Percentiles rank a stretch among this genome's conserved stretches.
Conservation (phyloP, 805 yeast species). For the Torulaspora delbrueckii region DNA sequence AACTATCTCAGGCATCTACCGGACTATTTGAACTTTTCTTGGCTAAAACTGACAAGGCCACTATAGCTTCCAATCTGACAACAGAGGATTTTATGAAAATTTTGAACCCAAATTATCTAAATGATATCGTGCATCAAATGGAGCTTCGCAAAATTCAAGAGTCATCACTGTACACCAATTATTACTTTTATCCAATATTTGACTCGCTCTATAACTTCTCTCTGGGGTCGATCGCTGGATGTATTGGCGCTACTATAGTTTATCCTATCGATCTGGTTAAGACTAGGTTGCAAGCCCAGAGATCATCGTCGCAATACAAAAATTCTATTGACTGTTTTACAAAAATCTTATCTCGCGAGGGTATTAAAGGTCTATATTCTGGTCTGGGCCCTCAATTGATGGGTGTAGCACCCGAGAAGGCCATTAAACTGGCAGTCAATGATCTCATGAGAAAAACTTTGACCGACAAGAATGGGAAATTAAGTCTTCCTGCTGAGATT, state of each 20-base stretch:
- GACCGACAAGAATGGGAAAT: slow-evolving; percentile 47
- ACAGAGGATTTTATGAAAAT: slow-evolving; percentile 41
- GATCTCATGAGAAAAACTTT: slow-evolving; percentile 77
- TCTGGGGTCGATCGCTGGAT: slow-evolving; percentile 93
- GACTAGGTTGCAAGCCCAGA: slow-evolving; percentile 96
- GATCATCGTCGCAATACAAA: slow-evolving; percentile 61
- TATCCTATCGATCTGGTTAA: slow-evolving; percentile 95
- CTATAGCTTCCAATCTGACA: slow-evolving; percentile 27
- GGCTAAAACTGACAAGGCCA: slow-evolving; percentile 16
- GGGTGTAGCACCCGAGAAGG: slow-evolving; percentile 98
- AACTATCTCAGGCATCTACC: slow-evolving; percentile 6
- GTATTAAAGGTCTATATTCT: slow-evolving; percentile 78
- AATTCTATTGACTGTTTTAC: slow-evolving; percentile 83
- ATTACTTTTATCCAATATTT: slow-evolving; percentile 57
- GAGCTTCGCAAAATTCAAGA: slow-evolving; percentile 28
- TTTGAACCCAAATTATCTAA: slow-evolving; percentile 39
- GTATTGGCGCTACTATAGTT: slow-evolving; percentile 96
- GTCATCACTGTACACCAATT: slow-evolving; percentile 34
- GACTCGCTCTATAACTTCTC: slow-evolving; percentile 84
- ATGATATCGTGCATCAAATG: slow-evolving; percentile 33
- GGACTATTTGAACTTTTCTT: slow-evolving; percentile 21
- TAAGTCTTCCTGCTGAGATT: slow-evolving; percentile 59
- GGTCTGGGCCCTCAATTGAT: slow-evolving; percentile 91
- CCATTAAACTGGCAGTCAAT: slow-evolving; percentile 90
- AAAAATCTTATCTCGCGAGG: slow-evolving; percentile 73